Conservation (phyloP, 768 basidiomycete genomes). For the Rhodotorula taiwanensis region DNA sequence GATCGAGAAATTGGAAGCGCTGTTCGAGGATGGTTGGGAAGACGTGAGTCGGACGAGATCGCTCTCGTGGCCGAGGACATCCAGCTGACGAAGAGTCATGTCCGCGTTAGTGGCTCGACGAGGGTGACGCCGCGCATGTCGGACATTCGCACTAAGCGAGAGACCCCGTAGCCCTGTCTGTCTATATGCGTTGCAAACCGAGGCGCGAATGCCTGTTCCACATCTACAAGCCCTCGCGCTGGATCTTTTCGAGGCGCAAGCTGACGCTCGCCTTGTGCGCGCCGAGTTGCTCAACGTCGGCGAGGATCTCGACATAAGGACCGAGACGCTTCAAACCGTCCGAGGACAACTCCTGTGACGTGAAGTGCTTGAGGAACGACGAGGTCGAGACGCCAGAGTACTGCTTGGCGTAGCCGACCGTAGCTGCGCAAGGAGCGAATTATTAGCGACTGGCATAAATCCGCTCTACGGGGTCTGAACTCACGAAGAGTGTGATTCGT, state of each 20-base stretch:
- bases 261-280: conserved; percentile 93
- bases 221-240: conserved; percentile 26
- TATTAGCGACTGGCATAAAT: background rate
- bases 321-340: conserved; percentile 71
- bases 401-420: conserved; percentile 68
- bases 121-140: no score
- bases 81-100: no score
- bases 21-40: conserved; percentile 45
- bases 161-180: no score
- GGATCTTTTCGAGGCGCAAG: conserved; percentile 28
- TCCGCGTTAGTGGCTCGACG: no score
- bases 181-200: background rate
- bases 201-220: background rate
- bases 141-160: no score
- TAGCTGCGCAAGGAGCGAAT: conserved; percentile 9
- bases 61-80: no score
- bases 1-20: conserved; percentile 39
- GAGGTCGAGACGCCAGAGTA: conserved; percentile 96
- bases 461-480: conserved; percentile 45
- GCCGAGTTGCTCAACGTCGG: conserved; percentile 88
- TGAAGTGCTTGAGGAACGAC: conserved; percentile 98
- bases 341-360: conserved; percentile 81
- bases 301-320: conserved; percentile 73
- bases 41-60: no score
- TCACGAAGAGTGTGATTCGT: conserved; percentile 98